Evolutionary conservation across 192 early-diverging fungal species (phyloP), one percentile per base, ranked within the genome.

Genomic region (Coemansia sp.): DNA sequence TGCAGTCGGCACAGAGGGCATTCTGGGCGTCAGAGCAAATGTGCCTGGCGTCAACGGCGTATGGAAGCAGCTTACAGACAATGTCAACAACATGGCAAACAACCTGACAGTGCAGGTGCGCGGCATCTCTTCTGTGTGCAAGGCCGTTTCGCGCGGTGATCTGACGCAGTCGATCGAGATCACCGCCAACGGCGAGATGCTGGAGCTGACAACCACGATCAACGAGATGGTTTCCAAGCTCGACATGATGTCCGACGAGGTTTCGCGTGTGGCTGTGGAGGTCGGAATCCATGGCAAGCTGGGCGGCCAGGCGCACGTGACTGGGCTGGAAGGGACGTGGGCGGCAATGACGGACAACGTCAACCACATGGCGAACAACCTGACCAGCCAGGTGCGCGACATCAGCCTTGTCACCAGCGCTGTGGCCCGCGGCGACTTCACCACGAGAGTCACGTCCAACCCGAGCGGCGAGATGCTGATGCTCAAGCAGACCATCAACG

Each of bases 151-250:
- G 3, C 48, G 61, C n/a, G 89, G 89, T 13, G 86, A 91, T 59
- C 63, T 91, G 19, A 82, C 79, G 10, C 85, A 86, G 64, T 84
- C 75, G n/a, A 82, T 91, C 55, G 66, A 81, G 27, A 85, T 89
- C 8, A 83, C 87, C 30, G 83, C 74, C n/a, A 68, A 70, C 41
- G 89, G 89, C 48, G 89, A 91, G 70, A 85, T 89, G 54, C 63
- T 78, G 28, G 87, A 89, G 50, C 73, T 91, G 7, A 88, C 88
- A 64, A 68, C 79, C n/a, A 89, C 87, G 0, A 83, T 91, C 61
- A 91, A 91, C 76, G 74, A 56, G 29, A 87, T 91, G 83, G 89
- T 91, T 20, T 84, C 87, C 37, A 85, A 87, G 53, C 67, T 87
- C 0, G 68, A 75, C 56, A 62, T 67, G 0, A 82, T 87, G 67